These are phyloP conservation scores for Aspergillus eucalypticola DNA, from an alignment of 2,329 filamentous ascomycete species.

Conservation along the genomic window DNA sequence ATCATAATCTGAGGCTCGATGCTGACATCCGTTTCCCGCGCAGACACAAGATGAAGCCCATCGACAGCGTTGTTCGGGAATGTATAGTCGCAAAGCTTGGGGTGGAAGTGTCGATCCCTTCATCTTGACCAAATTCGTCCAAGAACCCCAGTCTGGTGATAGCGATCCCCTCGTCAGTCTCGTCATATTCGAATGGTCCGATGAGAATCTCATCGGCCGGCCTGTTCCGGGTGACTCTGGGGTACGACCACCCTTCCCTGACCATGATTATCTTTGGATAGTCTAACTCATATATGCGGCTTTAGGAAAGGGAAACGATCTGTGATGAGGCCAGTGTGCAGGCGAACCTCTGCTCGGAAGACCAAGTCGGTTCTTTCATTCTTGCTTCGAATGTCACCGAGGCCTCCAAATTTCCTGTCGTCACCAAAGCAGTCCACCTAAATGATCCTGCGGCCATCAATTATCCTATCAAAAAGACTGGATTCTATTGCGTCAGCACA, in stretches of 20 bases:
- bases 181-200: slow-evolving; percentile 92
- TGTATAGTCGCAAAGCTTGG: slow-evolving; percentile 91
- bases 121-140: slow-evolving; percentile 79
- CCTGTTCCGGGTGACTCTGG: slow-evolving; percentile 57
- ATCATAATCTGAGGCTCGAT: background rate
- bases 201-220: slow-evolving; percentile 75
- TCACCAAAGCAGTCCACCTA: slow-evolving; percentile 79
- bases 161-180: slow-evolving; percentile 77
- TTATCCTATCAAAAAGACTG: slow-evolving; percentile 84
- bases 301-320: slow-evolving; percentile 63
- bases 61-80: slow-evolving; percentile 82
- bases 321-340: slow-evolving; percentile 73
- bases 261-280: background rate
- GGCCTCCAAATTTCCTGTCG: slow-evolving; percentile 68
- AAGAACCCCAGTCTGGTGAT: slow-evolving; percentile 58
- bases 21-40: slow-evolving; percentile 8
- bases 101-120: slow-evolving; percentile 85
- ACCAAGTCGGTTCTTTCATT: slow-evolving; percentile 83
- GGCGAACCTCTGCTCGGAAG: slow-evolving; percentile 69
- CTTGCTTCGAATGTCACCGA: slow-evolving; percentile 73
- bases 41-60: slow-evolving; percentile 76
- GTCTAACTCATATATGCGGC: slow-evolving; percentile 33
- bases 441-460: slow-evolving; percentile 71
- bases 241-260: slow-evolving; percentile 43
- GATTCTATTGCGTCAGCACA: slow-evolving; percentile 92